Base-by-base conservation (phyloP, 371 early-diverging fungal species). In the Enterospora canceri region DNA sequence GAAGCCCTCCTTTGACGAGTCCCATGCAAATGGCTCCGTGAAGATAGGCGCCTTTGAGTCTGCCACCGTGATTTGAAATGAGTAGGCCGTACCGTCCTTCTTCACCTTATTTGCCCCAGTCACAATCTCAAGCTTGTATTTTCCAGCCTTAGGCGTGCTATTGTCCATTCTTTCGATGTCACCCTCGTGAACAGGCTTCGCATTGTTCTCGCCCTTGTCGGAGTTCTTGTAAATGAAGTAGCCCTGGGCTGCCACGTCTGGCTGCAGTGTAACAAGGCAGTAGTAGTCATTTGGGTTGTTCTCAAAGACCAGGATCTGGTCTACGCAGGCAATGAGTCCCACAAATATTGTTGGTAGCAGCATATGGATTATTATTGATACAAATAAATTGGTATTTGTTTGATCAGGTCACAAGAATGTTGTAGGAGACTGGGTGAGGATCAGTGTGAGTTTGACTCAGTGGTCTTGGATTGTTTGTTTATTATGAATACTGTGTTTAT, bases 11-110 rank as follows among this genome's bases (percentile, higher is more conserved):
- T 5, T 12, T 12, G 12, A 12, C 15, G 58, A 16, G 50, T 61
- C 62, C 15, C 16, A 61, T 34, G 62, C 33, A 33, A 33, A 61
- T 18, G 53, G 12, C 24, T 61, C 62, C n/a, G 15, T 61, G 31
- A 32, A 34, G 8, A 32, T n/a, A 31, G 8, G 12, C 15, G 3
- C 28, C 12, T 26, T 31, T 40, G 8, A 12, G 16, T 61, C 47
- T 16, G 4, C 35, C 12, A 21, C 12, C 5, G 57, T 34, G 28
- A 55, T 8, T 51, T 61, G 4, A 26, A 61, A 61, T 18, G 15
- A 35, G 24, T 61, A 61, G 8, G 24, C 50, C 2, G 62, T 12
- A 8, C 35, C 47, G 53, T 61, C 35, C 5, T 15, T 49, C 53
- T 51, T 26, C 15, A 61, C n/a, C 5, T 34, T 29, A 5, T 8